Evolutionary conservation across 2,329 filamentous ascomycete genomes (phyloP).

Genomic region (Calycina marina): DNA sequence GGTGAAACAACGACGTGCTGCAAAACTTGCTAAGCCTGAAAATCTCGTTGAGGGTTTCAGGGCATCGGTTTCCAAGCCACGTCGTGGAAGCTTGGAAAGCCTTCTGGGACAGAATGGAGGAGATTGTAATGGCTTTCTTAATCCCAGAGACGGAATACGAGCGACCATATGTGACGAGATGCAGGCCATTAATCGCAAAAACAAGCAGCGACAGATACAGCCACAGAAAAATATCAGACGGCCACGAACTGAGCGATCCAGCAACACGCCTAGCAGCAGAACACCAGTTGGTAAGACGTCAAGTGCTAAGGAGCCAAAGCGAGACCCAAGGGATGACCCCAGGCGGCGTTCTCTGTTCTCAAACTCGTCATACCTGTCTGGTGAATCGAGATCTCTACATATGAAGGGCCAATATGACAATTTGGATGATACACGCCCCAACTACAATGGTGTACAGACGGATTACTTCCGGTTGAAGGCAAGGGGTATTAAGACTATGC

Average conservation of each 20-base stretch:
- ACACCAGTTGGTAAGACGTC: slow-evolving; percentile 4
- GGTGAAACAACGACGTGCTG: slow-evolving; percentile 16
- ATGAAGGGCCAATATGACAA: slow-evolving; percentile 13
- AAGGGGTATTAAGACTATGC: slow-evolving; percentile 20
- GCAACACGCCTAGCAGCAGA: slow-evolving; percentile 2
- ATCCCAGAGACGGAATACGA: slow-evolving; percentile 9
- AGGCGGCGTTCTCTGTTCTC: slow-evolving; percentile 18
- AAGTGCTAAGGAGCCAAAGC: slow-evolving; percentile 11
- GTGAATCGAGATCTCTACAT: slow-evolving; percentile 20
- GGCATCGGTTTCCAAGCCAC: slow-evolving; percentile 7
- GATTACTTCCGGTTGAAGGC: slow-evolving; percentile 25
- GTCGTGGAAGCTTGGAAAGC: slow-evolving; percentile 16
- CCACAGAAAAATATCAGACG: slow-evolving; percentile 7
- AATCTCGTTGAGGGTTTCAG: slow-evolving; percentile 21
- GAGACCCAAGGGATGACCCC: slow-evolving; percentile 14
- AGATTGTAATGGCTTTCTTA: slow-evolving; percentile 16
- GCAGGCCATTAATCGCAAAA: too few relatives aligned
- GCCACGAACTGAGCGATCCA: slow-evolving; percentile 10
- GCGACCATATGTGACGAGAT: slow-evolving; percentile 8
- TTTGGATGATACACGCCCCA: slow-evolving; percentile 12
- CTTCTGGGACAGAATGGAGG: slow-evolving; percentile 14
- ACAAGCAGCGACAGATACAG: slow-evolving; percentile 3
- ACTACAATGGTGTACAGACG: slow-evolving; percentile 21
- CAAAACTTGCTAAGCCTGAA: slow-evolving; percentile 13
- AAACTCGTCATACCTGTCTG: slow-evolving; percentile 19